Conservation (phyloP, 805 yeast species). For the Naumovozyma baii region DNA sequence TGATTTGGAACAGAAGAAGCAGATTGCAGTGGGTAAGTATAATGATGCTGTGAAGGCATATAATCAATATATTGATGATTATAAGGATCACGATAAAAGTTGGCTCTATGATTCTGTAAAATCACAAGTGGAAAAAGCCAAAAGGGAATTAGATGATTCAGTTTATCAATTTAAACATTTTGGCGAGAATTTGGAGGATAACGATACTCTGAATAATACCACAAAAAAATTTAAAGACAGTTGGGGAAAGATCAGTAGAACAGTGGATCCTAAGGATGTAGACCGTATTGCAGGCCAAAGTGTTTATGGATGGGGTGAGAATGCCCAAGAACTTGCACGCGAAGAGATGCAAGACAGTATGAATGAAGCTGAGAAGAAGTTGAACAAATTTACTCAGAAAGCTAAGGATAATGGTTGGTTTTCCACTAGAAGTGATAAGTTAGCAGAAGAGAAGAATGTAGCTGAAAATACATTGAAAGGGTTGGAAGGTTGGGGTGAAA, state of each 20-base stretch:
- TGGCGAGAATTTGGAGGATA: background rate
- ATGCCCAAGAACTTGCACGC: conserved; percentile 32
- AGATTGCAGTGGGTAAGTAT: background rate
- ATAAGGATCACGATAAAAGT: background rate
- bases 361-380: conserved; percentile 6
- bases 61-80: background rate
- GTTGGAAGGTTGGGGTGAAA: conserved; percentile 39
- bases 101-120: background rate
- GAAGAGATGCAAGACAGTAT: conserved; percentile 29
- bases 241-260: background rate
- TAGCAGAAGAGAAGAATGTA: conserved; percentile 16
- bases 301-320: conserved; percentile 40
- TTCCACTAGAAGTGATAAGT: conserved; percentile 14
- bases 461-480: conserved; percentile 31
- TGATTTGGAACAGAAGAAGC: conserved; percentile 16
- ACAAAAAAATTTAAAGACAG: background rate
- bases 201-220: background rate
- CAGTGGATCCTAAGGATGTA: conserved; percentile 4
- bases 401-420: conserved; percentile 32
- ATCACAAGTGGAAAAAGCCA: background rate
- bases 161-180: background rate
- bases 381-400: conserved; percentile 28
- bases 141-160: background rate
- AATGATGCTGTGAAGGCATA: background rate
- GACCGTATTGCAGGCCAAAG: conserved; percentile 26